A percentile compares a stretch with the other conserved stretches of the same genome.
Evolutionary conservation across 371 early-diverging fungal species (phyloP).

Genomic region (Cladochytrium tenue): DNA sequence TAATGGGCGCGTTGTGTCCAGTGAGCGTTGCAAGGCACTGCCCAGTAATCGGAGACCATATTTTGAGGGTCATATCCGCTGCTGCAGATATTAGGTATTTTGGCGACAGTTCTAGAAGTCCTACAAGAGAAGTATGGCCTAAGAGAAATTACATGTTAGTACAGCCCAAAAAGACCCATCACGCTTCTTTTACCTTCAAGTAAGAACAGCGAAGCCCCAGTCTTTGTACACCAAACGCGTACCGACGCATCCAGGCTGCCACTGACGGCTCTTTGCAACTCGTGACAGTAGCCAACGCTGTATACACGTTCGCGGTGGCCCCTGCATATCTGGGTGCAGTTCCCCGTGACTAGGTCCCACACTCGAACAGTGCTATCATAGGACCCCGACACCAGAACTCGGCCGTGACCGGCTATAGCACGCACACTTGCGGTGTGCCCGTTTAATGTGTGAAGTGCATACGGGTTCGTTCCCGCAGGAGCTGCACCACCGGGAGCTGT

Average conservation of each 20-base stretch:
- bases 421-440: conserved; percentile 95
- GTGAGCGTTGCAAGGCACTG: conserved; percentile 70
- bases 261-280: conserved; percentile 80
- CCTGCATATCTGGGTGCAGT: conserved; percentile 64
- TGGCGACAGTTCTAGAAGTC: conserved; percentile 82
- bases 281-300: conserved; percentile 84
- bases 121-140: conserved; percentile 90
- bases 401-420: conserved; percentile 88
- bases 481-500: conserved; percentile 19
- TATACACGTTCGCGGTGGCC: conserved; percentile 94
- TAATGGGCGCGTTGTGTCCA: conserved; percentile 85
- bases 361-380: conserved; percentile 94
- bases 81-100: conserved; percentile 87
- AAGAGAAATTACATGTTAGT: conserved; percentile 19
- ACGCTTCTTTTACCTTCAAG: conserved; percentile 56
- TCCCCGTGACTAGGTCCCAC: conserved; percentile 84
- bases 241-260: conserved; percentile 97
- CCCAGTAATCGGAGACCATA: conserved; percentile 86
- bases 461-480: conserved; percentile 36
- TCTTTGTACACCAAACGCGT: conserved; percentile 91
- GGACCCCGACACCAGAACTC: conserved; percentile 88
- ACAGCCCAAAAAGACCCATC: not conserved
- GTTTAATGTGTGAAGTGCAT: conserved; percentile 67
- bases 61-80: conserved; percentile 92
- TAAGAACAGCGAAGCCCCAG: conserved; percentile 75